phyloP scores from a whole-genome alignment of 345 rosid genomes.

The Brassica rapa region DNA sequence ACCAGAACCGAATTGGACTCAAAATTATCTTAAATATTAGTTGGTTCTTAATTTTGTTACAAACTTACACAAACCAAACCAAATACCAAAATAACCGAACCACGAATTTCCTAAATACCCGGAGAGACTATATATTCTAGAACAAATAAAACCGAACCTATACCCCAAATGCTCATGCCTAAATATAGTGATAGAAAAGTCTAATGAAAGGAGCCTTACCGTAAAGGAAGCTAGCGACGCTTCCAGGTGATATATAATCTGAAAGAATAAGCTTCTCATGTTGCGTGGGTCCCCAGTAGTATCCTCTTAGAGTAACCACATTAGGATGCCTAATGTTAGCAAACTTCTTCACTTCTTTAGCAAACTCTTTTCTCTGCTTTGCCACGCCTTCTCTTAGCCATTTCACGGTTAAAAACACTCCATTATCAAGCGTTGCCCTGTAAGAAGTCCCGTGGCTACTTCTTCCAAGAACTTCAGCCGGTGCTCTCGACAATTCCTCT shows the following conservation, averaged over 20 bases:
- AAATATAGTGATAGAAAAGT: not conserved
- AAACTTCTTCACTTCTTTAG: constrained; percentile 94
- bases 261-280: constrained; percentile 99
- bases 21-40: too few relatives aligned
- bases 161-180: too few relatives aligned
- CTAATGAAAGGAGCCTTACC: constrained; percentile 49
- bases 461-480: constrained; percentile 96
- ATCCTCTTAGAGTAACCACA: constrained; percentile 91
- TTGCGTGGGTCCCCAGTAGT: constrained; percentile 99
- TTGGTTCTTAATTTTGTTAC: too few relatives aligned
- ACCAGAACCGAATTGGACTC: too few relatives aligned
- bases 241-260: constrained; percentile 90
- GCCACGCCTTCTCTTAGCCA: constrained; percentile 99
- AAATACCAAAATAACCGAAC: too few relatives aligned
- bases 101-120: too few relatives aligned
- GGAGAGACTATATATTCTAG: too few relatives aligned
- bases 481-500: constrained; percentile 93
- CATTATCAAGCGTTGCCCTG: constrained; percentile 89
- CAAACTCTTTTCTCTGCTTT: constrained; percentile 89
- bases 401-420: constrained; percentile 84
- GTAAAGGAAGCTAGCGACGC: constrained; percentile 93
- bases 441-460: constrained; percentile 99
- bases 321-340: constrained; percentile 95
- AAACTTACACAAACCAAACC: too few relatives aligned
- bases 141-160: too few relatives aligned